Percentiles rank a stretch among this genome's conserved stretches.
These are phyloP conservation scores for Cryptococcus floricola DNA, from an alignment of 1,284 basidiomycete genomes.

Conservation along the genomic window DNA sequence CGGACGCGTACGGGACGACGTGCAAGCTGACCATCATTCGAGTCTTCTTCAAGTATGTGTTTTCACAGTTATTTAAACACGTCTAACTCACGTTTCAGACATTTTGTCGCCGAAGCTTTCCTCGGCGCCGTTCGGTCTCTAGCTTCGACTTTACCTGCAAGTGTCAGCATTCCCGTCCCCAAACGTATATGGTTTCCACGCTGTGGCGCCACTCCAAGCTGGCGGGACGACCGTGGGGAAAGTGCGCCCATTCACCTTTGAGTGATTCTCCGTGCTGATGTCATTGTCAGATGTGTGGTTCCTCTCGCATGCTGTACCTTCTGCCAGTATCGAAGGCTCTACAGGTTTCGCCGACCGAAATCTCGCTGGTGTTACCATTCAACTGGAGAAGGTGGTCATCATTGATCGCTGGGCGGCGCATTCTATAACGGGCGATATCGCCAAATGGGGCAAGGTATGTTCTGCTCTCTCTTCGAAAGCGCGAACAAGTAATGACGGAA, in stretches of 20 bases:
- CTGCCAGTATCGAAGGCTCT: conserved; percentile 34
- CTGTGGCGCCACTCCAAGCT: conserved; percentile 24
- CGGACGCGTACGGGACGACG: neutral
- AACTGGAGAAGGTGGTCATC: conserved; percentile 43
- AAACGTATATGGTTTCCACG: conserved; percentile 36
- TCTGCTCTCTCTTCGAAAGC: neutral
- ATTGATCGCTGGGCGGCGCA: conserved; percentile 46
- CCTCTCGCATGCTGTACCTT: conserved; percentile 31
- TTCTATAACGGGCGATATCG: conserved; percentile 24
- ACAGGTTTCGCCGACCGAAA: conserved; percentile 31
- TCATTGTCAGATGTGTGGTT: conserved; percentile 38
- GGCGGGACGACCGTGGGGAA: conserved; percentile 33
- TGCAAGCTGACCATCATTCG: neutral
- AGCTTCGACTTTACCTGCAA: conserved; percentile 16
- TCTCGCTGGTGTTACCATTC: conserved; percentile 23
- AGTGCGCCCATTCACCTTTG: conserved; percentile 20
- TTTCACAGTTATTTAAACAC: neutral
- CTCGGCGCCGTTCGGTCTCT: conserved; percentile 29
- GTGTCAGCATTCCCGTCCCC: conserved; percentile 15
- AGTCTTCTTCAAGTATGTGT: conserved; percentile 28
- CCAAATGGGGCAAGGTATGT: conserved; percentile 37
- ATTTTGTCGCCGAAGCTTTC: conserved; percentile 36
- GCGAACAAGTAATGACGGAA: neutral
- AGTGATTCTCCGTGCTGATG: conserved; percentile 2
- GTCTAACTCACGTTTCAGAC: conserved; percentile 12